Base-by-base conservation (phyloP, 352 stramenopile genomes). In the Phytopythium litorale region DNA sequence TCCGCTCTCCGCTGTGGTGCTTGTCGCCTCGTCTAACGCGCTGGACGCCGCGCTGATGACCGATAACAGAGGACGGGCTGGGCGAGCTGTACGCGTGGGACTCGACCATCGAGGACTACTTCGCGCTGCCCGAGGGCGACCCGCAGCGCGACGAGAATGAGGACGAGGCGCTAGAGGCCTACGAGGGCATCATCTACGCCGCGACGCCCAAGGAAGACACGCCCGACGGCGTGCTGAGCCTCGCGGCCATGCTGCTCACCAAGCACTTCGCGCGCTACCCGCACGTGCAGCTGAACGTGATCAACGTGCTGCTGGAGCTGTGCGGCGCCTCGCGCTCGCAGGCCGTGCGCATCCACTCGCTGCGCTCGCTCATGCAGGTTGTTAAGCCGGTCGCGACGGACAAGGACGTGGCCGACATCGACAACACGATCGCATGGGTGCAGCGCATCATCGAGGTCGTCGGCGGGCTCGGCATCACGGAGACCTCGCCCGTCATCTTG, bases 251-350 rank as follows among this genome's bases (percentile, higher is more conserved):
- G 64, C 62, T 93, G 40, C 72, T 93, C 19, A 81, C 82, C 59
- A 88, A 88, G 56, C 82, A 94, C 57, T 94, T 92, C 56, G 75
- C 78, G 66, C 81, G 83, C 65, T 92, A 91, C 63, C 80, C 79
- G 23, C 82, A 92, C 68, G 81, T 92, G 43, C 77, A 91, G 54
- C 46, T 84, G 57, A 91, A 92, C 62, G 81, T 94, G 16, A 70
- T 92, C 35, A 71, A 85, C 58, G 75, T 82, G 46, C 52, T 91
- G 57, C 67, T 92, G 7, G 68, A 67, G 46, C 74, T 92, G 4
- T 87, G 69, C 46, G 60, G 59, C 0, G 45, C 66, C 6, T 57
- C 67, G 53, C 79, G 73, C 18, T 70, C 83, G 30, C 73, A 87
- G 45, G 70, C 81, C 15, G 81, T 91, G 62, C 83, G 83, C 42